Base-by-base conservation (phyloP, 441 rosid genomes). In the Manihot esculenta region DNA sequence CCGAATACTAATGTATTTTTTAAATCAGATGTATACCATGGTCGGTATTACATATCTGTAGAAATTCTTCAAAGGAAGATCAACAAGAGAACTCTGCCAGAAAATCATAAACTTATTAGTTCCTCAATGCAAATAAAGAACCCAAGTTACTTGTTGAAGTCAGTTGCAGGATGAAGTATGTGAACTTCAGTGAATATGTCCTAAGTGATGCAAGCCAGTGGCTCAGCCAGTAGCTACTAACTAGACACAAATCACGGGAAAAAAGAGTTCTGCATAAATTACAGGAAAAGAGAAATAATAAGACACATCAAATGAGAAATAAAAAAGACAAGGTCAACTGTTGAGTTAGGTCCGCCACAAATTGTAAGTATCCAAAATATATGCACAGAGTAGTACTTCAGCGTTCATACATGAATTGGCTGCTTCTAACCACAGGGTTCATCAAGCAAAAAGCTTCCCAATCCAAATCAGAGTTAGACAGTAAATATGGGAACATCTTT, bases 41-140 rank as follows among this genome's bases (percentile, higher is more conserved):
- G 89, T 73, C 49, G 99, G 98, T 72, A 93, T 78, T 51, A 96
- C 98, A 76, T 89, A 93, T 96, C 98, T 88, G 87, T 96, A 93
- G 87, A 90, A 96, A 77, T 92, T 96, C 89, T 96, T 96, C 81
- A 93, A 78, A 77, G 99, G 99, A 82, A 96, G 94, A 87, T 93
- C 99, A 62, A 82, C 97, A 71, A 96, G 94, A 70, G 99, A 96
- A 85, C 99, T 93, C 99, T 96, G 93, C 83, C 55, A 81, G 69
- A 68, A 68, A 81, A 44, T 55, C 66, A 66, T 70, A 68, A 73
- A 66, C 55, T 27, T 66, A 51, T 73, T 60, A 73, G 62, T 41
- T 26, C 68, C 62, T 66, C 47, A 58, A 44, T 54, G 9, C 50
- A 33, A 53, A 61, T 10, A 15, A 26, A 41, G 53, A 50, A 62